Percentiles rank a stretch among this genome's conserved stretches.
Conservation (phyloP, 768 basidiomycete genomes). For the Mycena capillaripes region DNA sequence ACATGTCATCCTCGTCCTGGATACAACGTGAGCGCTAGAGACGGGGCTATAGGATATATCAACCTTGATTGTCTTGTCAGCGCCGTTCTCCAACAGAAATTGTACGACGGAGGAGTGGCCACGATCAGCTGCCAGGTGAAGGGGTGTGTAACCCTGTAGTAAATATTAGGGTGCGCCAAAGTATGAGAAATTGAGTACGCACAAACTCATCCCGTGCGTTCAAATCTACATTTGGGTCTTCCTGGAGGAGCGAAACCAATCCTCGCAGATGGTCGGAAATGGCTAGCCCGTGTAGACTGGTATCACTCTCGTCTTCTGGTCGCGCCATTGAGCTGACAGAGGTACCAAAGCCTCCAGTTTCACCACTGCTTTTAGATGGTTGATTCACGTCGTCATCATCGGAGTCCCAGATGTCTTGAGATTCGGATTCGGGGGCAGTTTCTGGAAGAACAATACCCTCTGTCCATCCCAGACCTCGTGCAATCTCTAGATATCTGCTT, state of each 20-base stretch:
- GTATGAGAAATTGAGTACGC: constrained; percentile 44
- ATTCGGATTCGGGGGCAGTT: constrained; percentile 18
- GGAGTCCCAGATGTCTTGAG: constrained; percentile 60
- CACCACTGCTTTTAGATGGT: constrained; percentile 42
- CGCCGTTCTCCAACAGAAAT: constrained; percentile 74
- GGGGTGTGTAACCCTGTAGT: constrained; percentile 90
- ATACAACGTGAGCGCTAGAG: constrained; percentile 10
- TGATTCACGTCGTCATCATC: constrained; percentile 50
- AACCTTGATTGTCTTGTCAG: constrained; percentile 76
- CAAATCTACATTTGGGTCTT: constrained; percentile 60
- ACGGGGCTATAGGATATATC: constrained; percentile 10
- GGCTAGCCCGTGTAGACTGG: constrained; percentile 72
- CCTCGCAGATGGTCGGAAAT: constrained; percentile 66
- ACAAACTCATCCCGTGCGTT: constrained; percentile 83
- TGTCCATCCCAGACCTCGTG: constrained; percentile 77
- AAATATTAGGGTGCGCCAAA: constrained; percentile 10
- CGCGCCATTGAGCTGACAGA: constrained; percentile 72
- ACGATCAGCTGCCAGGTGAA: constrained; percentile 91
- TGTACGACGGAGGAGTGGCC: constrained; percentile 73
- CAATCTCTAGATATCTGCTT: constrained; percentile 76
- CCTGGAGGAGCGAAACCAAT: constrained; percentile 59
- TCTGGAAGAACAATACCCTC: constrained; percentile 43
- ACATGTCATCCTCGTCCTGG: constrained; percentile 79
- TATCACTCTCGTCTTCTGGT: constrained; percentile 51
- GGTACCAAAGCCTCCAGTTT: constrained; percentile 67